phyloP scores from a whole-genome alignment of 257 asterid species.

The Striga asiatica region DNA sequence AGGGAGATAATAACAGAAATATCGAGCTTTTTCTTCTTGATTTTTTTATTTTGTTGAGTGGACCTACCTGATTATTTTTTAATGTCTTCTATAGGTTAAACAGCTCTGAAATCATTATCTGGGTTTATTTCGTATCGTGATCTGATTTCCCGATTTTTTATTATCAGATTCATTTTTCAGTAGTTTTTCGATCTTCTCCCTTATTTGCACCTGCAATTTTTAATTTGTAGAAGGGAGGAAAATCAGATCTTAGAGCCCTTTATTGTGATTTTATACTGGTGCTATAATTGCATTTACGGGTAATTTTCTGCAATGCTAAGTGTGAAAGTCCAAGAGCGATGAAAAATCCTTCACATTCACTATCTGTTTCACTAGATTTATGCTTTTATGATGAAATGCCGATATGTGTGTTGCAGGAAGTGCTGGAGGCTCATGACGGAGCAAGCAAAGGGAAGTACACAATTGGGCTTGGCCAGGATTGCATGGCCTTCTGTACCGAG shows the following conservation, averaged over 20 bases:
- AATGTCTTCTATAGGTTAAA: too few relatives aligned
- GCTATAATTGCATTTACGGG: too few relatives aligned
- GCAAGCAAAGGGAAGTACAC: slow-evolving; percentile 99
- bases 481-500: slow-evolving; percentile 94
- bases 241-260: slow-evolving; percentile 22
- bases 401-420: slow-evolving; percentile 45
- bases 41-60: not conserved
- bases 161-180: slow-evolving; percentile 18
- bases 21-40: not conserved
- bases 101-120: not conserved
- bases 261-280: not conserved
- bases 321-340: not conserved
- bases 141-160: not conserved
- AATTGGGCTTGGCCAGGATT: slow-evolving; percentile 98
- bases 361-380: not conserved
- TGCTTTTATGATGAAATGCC: slow-evolving; percentile 3
- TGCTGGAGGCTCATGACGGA: slow-evolving; percentile 93
- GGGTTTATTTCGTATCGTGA: not conserved
- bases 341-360: not conserved
- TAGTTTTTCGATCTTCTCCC: too few relatives aligned
- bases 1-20: slow-evolving; percentile 4
- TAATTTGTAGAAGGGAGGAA: too few relatives aligned
- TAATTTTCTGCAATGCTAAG: too few relatives aligned
- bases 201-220: too few relatives aligned
- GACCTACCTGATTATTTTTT: slow-evolving; percentile 15